Evolutionary conservation across 2,329 filamentous ascomycete species (phyloP), one percentile per base, ranked within the genome.

Genomic region (Lasiodiplodia sp.): DNA sequence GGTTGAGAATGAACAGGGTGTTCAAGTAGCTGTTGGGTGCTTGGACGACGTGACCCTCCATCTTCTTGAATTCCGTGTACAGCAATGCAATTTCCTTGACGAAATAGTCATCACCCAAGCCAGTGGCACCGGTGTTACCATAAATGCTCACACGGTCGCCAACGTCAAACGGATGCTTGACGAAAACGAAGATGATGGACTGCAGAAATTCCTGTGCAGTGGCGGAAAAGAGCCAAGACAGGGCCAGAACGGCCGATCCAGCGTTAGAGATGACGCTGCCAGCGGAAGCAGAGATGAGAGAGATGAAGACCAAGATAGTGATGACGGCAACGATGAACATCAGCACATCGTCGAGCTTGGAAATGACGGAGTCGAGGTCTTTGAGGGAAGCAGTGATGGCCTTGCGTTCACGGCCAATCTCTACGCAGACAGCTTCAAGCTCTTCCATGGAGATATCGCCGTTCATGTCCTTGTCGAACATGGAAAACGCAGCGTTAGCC

Each of bases 61-160:
- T 95, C 84, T 97, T 97, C 86, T 97, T 97, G 84, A 97, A 97
- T 76, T 97, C 95, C 16, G 95, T 98, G 78, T 96, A 98, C 18
- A 97, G 86, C 1, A 98, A 86, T 1, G 93, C 92, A 67, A 98
- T 96, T 76, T 97, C 93, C 67, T 96, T 97, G 66, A 98, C 94
- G 72, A 97, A 97, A 80, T 97, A 98, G 75, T 97, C 95, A 74
- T 97, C 95, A 56, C 94, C 94, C 44, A 87, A 88, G 76, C 93
- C 86, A 18, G 86, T 78, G n/a, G 90, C 86, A 70, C 95, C 95
- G 0, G 93, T 93, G 74, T 94, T 96, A 66, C 94, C 94, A 75
- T 97, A 97, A 23, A 98, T 88, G 1, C 91, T 93, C 7, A 98
- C 93, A 74, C 95, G 90, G 78, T 98, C 95, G 66, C 95, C 95